Evolutionary conservation across 176 grass and related monocot genomes (phyloP).

Genomic region (Zoysia pacifica): DNA sequence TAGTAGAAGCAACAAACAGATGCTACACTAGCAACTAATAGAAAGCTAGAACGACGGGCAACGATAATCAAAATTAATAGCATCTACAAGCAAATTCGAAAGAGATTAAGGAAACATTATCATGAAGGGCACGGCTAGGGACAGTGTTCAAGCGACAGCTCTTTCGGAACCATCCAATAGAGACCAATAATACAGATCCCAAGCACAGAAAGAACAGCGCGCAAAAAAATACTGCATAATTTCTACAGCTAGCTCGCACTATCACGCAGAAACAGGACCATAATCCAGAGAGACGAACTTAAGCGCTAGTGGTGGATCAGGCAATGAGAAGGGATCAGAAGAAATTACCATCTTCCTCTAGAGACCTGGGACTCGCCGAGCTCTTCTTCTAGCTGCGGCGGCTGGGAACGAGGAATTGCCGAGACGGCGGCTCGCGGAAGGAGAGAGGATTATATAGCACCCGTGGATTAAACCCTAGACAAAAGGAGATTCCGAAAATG

Average conservation of each 20-base stretch:
- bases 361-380: neutral
- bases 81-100: neutral
- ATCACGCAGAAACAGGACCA: neutral
- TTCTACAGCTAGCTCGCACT: neutral
- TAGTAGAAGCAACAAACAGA: neutral
- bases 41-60: neutral
- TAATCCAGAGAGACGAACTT: neutral
- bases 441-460: slow-evolving; percentile 16
- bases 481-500: slow-evolving; percentile 2
- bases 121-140: neutral
- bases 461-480: slow-evolving; percentile 31
- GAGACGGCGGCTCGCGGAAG: neutral
- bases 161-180: neutral
- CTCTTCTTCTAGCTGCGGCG: slow-evolving; percentile 20
- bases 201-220: neutral
- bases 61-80: neutral
- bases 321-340: neutral
- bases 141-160: neutral
- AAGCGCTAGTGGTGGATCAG: neutral
- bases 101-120: neutral
- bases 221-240: neutral
- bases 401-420: neutral
- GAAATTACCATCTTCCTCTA: slow-evolving; percentile 42
- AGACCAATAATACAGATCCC: no score
- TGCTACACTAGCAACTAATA: neutral